Base-by-base conservation (phyloP, 495 filamentous ascomycete species). In the Podospora appendiculata region DNA sequence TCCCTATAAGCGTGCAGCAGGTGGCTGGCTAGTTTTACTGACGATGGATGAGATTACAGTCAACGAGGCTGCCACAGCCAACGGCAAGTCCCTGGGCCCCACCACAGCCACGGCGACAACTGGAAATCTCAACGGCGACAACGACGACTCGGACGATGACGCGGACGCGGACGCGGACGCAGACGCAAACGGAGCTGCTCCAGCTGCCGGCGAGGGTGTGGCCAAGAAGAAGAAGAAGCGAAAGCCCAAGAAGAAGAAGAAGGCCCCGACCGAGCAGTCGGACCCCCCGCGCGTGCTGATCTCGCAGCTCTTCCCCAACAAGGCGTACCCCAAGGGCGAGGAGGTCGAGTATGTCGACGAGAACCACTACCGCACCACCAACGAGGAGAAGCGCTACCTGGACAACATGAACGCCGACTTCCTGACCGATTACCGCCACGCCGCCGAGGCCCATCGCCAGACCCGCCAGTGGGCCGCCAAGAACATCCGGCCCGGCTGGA, bases 401-500 rank as follows among this genome's bases (percentile, higher is more conserved):
- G 86, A 90, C 63, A 85, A 85, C 60, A 79, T 90, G 71, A 84
- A 91, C 70, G 86, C 80, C 62, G 87, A 92, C 49, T 95, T 91
- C 71, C 68, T 95, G 48, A 79, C 76, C 36, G 90, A 96, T 61
- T 95, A 94, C 63, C 86, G 90, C 57, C 81, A 95, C 48, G 90
- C 81, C 50, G 87, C 90, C 34, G 90, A 96, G 69, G 80, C 87
- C 10, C 90, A 96, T 62, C 85, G 90, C 46, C 90, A 96, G 70
- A 86, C 89, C 50, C 87, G 90, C 58, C 82, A 87, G 61, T 89
- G 84, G 77, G 89, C 84, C 9, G 85, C 88, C 71, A 82, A 84
- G 66, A 82, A 76, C 58, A 86, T 89, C 66, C 87, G 88, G 70
- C 90, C 90, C 4, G 90, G 90, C 47, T 78, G 87, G 73, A 81